Percentiles rank a stretch among this genome's conserved stretches.
phyloP scores from a whole-genome alignment of 2,329 filamentous ascomycete species.

The Sporothrix mexicana region DNA sequence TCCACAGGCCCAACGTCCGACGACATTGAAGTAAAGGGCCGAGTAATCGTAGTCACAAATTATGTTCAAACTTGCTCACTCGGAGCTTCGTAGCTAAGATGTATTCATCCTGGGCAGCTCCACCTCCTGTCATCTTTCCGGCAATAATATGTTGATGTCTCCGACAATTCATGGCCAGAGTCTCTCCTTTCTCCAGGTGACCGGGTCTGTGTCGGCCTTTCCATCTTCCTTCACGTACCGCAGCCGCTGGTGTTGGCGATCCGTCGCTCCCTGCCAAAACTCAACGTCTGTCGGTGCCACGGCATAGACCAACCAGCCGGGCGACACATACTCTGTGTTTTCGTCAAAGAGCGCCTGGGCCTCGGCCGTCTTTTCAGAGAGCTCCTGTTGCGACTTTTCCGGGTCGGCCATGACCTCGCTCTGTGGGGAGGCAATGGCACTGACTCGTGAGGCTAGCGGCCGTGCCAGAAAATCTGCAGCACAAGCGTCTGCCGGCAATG shows the following conservation, averaged over 20 bases:
- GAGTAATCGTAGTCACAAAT: not conserved
- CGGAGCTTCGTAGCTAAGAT: too few relatives aligned
- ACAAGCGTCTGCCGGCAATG: constrained; percentile 28
- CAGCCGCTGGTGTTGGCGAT: constrained; percentile 34
- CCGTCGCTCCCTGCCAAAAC: constrained; percentile 36
- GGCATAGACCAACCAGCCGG: constrained; percentile 35
- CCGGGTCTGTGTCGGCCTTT: not conserved
- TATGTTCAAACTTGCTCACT: not conserved
- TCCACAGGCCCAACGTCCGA: not conserved
- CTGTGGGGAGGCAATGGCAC: constrained; percentile 30
- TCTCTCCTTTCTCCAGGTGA: constrained; percentile 30
- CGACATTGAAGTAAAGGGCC: too few relatives aligned
- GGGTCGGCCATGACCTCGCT: constrained; percentile 26
- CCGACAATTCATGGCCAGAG: constrained; percentile 32
- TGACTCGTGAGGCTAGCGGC: constrained; percentile 29
- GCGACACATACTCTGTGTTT: constrained; percentile 33
- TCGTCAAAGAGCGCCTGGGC: constrained; percentile 18
- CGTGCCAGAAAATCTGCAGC: constrained; percentile 33
- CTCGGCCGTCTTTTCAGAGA: not conserved
- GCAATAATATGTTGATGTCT: not conserved
- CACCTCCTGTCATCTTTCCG: not conserved
- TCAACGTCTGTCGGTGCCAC: constrained; percentile 33
- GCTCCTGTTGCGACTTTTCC: not conserved
- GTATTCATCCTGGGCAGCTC: too few relatives aligned
- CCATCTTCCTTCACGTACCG: constrained; percentile 30